phyloP scores from a whole-genome alignment of 768 basidiomycete species.

The Tylopilus plumbeoviolaceoides region DNA sequence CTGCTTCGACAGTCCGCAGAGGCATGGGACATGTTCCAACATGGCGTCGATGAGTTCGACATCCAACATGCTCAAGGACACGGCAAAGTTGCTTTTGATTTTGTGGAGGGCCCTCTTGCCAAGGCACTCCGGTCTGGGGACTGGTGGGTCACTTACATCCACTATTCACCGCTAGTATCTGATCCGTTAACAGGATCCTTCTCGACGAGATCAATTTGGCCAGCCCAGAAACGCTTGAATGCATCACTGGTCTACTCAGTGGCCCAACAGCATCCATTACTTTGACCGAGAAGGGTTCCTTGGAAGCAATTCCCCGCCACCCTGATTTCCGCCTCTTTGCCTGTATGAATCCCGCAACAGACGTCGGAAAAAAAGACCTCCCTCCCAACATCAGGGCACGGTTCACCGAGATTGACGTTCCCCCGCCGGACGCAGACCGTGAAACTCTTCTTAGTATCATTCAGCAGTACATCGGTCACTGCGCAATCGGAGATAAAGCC shows the following conservation, averaged over 20 bases:
- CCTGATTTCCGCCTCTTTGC: slow-evolving; percentile 95
- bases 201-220: slow-evolving; percentile 97
- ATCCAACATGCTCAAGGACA: slow-evolving; percentile 83
- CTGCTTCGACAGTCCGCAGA: slow-evolving; percentile 42
- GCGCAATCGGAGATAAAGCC: slow-evolving; percentile 79
- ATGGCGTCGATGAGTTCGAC: slow-evolving; percentile 75
- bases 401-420: slow-evolving; percentile 94
- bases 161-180: neutral
- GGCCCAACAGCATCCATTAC: slow-evolving; percentile 87
- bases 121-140: slow-evolving; percentile 84
- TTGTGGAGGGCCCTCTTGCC: slow-evolving; percentile 94
- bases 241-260: slow-evolving; percentile 82
- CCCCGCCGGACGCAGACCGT: slow-evolving; percentile 88
- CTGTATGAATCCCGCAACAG: slow-evolving; percentile 99
- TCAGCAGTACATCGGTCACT: slow-evolving; percentile 81
- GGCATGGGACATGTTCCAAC: slow-evolving; percentile 66
- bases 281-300: slow-evolving; percentile 86
- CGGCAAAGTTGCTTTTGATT: slow-evolving; percentile 89
- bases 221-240: slow-evolving; percentile 90
- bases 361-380: slow-evolving; percentile 97
- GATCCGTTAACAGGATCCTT: slow-evolving; percentile 60
- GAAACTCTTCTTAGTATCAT: slow-evolving; percentile 88
- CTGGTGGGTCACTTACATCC: slow-evolving; percentile 56
- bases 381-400: slow-evolving; percentile 85
- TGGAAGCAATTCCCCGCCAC: slow-evolving; percentile 88